Percentiles rank a stretch among this genome's conserved stretches.
Evolutionary conservation across 2,329 filamentous ascomycete species (phyloP).

Genomic region (Aspergillus brasiliensis): DNA sequence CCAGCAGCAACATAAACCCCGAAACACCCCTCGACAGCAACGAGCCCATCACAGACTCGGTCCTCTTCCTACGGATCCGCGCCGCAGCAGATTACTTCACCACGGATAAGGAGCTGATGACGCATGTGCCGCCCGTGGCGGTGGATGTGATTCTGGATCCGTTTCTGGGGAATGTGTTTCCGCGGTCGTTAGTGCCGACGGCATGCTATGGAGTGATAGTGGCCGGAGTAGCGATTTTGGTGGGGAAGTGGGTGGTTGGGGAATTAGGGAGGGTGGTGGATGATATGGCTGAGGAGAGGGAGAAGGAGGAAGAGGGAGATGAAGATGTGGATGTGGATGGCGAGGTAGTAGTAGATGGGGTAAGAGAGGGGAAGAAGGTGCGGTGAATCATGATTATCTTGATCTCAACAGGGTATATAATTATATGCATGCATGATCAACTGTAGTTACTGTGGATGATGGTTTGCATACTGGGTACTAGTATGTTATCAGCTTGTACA

Average conservation of each 20-base stretch:
- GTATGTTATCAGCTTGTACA: too few species aligned
- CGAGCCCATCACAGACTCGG: conserved; percentile 45
- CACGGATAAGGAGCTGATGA: conserved; percentile 73
- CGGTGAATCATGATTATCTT: not conserved
- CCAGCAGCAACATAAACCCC: conserved; percentile 22
- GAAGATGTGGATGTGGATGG: conserved; percentile 5
- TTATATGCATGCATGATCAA: not conserved
- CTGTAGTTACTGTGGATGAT: too few species aligned
- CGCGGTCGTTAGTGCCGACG: conserved; percentile 73
- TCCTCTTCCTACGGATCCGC: conserved; percentile 72
- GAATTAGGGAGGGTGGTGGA: conserved; percentile 29
- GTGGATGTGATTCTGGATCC: conserved; percentile 86
- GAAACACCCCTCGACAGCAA: conserved; percentile 16
- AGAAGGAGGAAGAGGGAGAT: conserved; percentile 21
- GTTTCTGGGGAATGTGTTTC: conserved; percentile 76
- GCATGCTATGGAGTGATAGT: conserved; percentile 68
- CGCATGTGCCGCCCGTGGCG: conserved; percentile 68
- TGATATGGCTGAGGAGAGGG: not conserved
- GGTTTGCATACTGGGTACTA: not conserved
- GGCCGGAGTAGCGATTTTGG: conserved; percentile 54
- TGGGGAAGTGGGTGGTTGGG: conserved; percentile 36
- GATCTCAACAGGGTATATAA: not conserved
- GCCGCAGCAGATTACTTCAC: conserved; percentile 86
- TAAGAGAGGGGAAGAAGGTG: conserved; percentile 23
- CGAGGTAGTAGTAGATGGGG: conserved; percentile 9